A percentile compares a stretch with the other conserved stretches of the same genome.
These are phyloP conservation scores for Colletotrichum spinosum DNA, from an alignment of 2,329 filamentous ascomycete genomes.

Conservation along the genomic window DNA sequence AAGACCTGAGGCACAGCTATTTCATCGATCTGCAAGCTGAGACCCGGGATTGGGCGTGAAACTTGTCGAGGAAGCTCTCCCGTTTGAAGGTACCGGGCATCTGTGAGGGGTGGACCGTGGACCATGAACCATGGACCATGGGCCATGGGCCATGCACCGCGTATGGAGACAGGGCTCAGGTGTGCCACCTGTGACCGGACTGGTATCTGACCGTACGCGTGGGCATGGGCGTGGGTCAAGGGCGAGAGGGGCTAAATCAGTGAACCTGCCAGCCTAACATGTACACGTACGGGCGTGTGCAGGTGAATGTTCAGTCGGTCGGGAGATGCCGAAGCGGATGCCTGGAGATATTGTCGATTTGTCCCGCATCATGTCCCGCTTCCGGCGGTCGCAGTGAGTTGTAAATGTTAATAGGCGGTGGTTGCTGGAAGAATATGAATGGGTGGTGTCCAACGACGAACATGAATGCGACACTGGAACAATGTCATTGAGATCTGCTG, in stretches of 20 bases:
- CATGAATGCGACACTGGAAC: slow-evolving; percentile 4
- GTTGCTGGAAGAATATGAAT: too few relatives aligned
- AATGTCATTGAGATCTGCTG: slow-evolving; percentile 24
- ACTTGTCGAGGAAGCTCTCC: slow-evolving; percentile 46
- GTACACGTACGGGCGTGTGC: slow-evolving; percentile 28
- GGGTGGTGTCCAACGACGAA: too few relatives aligned
- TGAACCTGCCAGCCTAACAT: slow-evolving; percentile 11
- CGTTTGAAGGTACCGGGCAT: slow-evolving; percentile 36
- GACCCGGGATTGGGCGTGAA: slow-evolving; percentile 54
- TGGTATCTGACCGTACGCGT: slow-evolving; percentile 43
- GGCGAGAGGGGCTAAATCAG: slow-evolving; percentile 24
- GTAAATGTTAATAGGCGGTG: background rate
- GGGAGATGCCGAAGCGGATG: slow-evolving; percentile 36
- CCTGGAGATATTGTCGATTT: slow-evolving; percentile 14
- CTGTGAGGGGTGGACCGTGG: slow-evolving; percentile 35
- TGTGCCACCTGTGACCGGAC: slow-evolving; percentile 47
- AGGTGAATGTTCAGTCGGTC: slow-evolving; percentile 33
- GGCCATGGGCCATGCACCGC: slow-evolving; percentile 20
- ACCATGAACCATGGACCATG: background rate
- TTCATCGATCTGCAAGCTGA: slow-evolving; percentile 55
- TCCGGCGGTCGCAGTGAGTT: slow-evolving; percentile 1
- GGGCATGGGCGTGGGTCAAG: background rate
- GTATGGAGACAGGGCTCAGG: slow-evolving; percentile 37
- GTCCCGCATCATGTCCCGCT: slow-evolving; percentile 11
- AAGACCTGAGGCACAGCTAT: slow-evolving; percentile 44